These are phyloP conservation scores for Dactylellina cionopaga DNA, from an alignment of 2,329 filamentous ascomycete genomes.

Conservation along the genomic window DNA sequence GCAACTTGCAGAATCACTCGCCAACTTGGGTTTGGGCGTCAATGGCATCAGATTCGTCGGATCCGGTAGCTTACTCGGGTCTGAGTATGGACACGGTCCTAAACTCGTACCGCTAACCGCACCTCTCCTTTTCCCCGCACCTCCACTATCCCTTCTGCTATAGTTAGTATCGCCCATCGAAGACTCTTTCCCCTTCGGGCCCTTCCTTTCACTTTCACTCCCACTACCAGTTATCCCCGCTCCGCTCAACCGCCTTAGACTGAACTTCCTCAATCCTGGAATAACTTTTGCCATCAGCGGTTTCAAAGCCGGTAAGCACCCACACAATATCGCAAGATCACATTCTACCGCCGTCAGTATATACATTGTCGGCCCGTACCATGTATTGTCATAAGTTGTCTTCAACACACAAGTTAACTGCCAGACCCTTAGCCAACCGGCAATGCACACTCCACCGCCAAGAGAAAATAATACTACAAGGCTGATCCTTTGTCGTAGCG, in stretches of 20 bases:
- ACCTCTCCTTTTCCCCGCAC: constrained; percentile 16
- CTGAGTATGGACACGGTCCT: constrained; percentile 36
- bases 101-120: constrained; percentile 22
- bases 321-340: constrained; percentile 42
- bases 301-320: constrained; percentile 46
- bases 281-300: constrained; percentile 46
- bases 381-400: constrained; percentile 45
- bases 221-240: not conserved
- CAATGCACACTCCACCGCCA: constrained; percentile 42
- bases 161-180: constrained; percentile 1
- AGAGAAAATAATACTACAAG: constrained; percentile 41
- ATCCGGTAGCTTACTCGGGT: constrained; percentile 36
- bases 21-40: constrained; percentile 4
- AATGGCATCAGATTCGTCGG: constrained; percentile 15
- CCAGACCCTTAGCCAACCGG: constrained; percentile 48
- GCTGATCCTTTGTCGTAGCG: constrained; percentile 39
- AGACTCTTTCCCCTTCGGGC: constrained; percentile 12
- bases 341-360: constrained; percentile 48
- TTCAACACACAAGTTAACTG: constrained; percentile 36
- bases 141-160: constrained; percentile 2
- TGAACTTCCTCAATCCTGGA: constrained; percentile 36
- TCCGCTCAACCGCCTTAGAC: constrained; percentile 24
- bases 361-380: constrained; percentile 48
- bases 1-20: not conserved
- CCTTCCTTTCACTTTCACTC: constrained; percentile 12